These are phyloP conservation scores for Podospora pseudoanserina DNA, from an alignment of 495 filamentous ascomycete genomes.

Conservation along the genomic window DNA sequence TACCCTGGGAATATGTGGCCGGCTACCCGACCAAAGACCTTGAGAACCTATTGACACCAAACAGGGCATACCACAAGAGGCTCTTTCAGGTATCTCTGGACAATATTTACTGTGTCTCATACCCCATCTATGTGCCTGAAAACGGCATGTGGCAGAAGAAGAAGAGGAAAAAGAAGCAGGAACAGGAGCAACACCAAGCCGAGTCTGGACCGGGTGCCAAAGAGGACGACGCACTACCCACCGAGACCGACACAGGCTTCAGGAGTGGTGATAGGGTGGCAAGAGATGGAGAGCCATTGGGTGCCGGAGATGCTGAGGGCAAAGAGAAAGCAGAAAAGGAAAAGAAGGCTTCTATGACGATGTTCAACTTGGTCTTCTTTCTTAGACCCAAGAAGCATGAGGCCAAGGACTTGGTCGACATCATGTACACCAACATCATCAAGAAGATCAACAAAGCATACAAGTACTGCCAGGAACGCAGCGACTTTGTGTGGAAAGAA, in stretches of 20 bases:
- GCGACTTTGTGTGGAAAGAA: conserved; percentile 84
- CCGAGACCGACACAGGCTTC: conserved; percentile 19
- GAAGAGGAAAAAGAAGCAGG: conserved; percentile 57
- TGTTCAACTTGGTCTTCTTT: conserved; percentile 97
- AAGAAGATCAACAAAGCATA: conserved; percentile 86
- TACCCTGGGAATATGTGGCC: conserved; percentile 74
- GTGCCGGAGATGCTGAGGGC: conserved; percentile 30
- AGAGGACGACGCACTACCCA: conserved; percentile 24
- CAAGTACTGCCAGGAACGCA: conserved; percentile 84
- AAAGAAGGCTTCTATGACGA: conserved; percentile 67
- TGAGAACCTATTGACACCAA: conserved; percentile 79
- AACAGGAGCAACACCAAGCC: conserved; percentile 8
- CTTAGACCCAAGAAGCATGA: conserved; percentile 74
- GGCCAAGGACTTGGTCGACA: conserved; percentile 65
- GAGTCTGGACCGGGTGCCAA: conserved; percentile 29
- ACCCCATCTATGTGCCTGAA: conserved; percentile 80
- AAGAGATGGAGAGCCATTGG: conserved; percentile 33
- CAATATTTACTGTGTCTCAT: conserved; percentile 77
- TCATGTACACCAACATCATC: conserved; percentile 82
- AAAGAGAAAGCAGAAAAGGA: conserved; percentile 49
- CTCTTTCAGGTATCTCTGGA: conserved; percentile 85
- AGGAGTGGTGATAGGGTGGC: conserved; percentile 22
- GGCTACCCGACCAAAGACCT: conserved; percentile 74
- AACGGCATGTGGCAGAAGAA: conserved; percentile 86
- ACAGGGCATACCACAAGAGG: conserved; percentile 74